Evolutionary conservation across 2,329 filamentous ascomycete species (phyloP), one percentile per base, ranked within the genome.

Genomic region (Leptographium radiaticola): DNA sequence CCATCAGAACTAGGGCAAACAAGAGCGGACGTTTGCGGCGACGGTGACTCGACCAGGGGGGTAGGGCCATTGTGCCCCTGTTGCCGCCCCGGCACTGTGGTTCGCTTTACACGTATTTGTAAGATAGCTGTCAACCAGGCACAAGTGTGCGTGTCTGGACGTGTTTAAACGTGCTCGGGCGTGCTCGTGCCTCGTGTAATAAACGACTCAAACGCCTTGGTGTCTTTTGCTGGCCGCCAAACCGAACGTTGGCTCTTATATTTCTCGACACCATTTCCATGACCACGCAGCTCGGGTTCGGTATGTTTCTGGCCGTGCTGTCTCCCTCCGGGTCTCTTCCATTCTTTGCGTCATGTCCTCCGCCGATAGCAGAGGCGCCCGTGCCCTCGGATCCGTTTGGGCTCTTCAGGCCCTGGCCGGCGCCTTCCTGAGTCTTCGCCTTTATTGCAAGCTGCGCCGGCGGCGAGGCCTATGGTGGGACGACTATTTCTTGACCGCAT

Each of bases 401-500:
- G 38, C 56, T 8, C 51, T 60, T 2, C 53, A 46, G 5, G 52
- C 53, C 7, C 38, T 61, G 6, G 57, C 59, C 2, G 52, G 50
- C n/a, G 30, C 25, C 34, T 64, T 65, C 42, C 53, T 64, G 9
- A 53, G 57, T 4, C 53, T 64, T 39, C 59, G 63, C 1, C 42
- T 65, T 7, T 64, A 64, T 52, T 65, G 62, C 62, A 65, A 65
- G 51, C 57, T 60, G 16, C 36, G 61, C 25, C 56, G 61, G 13
- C 57, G 59, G 33, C 59, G 61, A 2, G 59, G 62, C 2, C 46
- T 64, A 10, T 65, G 62, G 63, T 64, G 63, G 63, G 63, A 65
- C 33, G 63, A 64, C 44, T 56, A 61, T 31, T 51, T 64, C 0
- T 43, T 65, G 16, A 59, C 63, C 2, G 43, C 46, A 4, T 60